A percentile compares a stretch with the other conserved stretches of the same genome.
phyloP scores from a whole-genome alignment of 2,329 filamentous ascomycete species.

The Verticillium nonalfalfae region DNA sequence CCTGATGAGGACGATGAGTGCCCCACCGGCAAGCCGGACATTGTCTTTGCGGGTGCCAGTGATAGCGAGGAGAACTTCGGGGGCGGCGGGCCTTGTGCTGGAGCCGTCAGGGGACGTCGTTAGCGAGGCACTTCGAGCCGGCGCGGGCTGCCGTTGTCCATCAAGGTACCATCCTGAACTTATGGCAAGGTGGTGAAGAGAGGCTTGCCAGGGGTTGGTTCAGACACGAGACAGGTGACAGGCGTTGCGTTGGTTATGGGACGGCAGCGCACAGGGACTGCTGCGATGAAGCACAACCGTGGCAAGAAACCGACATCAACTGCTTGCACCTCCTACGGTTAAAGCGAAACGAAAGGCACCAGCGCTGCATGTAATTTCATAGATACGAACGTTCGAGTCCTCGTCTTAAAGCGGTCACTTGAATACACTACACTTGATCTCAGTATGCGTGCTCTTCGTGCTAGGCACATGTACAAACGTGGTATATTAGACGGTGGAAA shows the following conservation, averaged over 20 bases:
- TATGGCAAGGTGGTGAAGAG: background rate
- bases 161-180: background rate
- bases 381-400: background rate
- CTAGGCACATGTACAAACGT: background rate
- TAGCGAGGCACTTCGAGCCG: background rate
- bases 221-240: no score
- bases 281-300: background rate
- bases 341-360: background rate
- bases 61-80: conserved; percentile 3
- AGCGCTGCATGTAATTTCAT: background rate
- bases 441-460: background rate
- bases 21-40: conserved; percentile 9
- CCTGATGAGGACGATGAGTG: conserved; percentile 4
- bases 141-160: background rate
- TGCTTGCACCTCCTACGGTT: background rate
- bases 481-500: background rate
- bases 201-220: no score
- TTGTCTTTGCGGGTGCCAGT: conserved; percentile 7
- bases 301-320: background rate
- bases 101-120: background rate
- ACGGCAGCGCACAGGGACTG: no score
- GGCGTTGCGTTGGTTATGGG: no score
- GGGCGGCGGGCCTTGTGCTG: conserved; percentile 10
- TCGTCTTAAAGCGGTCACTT: background rate
- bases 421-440: background rate